Percentiles rank a stretch among this genome's conserved stretches.
phyloP scores from a whole-genome alignment of 164 flowering plant species.

The Berberis thunbergii region DNA sequence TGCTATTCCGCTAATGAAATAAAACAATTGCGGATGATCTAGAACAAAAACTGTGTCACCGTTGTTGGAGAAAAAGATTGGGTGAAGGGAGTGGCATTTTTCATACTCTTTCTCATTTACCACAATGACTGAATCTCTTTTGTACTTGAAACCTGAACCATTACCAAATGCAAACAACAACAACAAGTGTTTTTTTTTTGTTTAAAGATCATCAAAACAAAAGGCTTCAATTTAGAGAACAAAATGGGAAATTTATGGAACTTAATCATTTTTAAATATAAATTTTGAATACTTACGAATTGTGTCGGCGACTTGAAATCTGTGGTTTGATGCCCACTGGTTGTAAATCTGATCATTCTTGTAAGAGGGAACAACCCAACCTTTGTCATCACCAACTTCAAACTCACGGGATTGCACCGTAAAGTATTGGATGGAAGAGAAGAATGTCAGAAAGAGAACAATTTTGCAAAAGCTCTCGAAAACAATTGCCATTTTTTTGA shows the following conservation, averaged over 20 bases:
- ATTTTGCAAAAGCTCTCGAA: constrained; percentile 7
- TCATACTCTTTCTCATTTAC: constrained; percentile 45
- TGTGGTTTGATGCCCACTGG: constrained; percentile 54
- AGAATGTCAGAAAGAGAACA: constrained; percentile 11
- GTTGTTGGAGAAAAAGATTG: constrained; percentile 46
- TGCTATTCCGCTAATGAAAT: constrained; percentile 62
- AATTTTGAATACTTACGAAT: constrained; percentile 37
- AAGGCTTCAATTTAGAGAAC: background rate
- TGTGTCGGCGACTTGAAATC: constrained; percentile 53
- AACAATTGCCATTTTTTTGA: too few species aligned
- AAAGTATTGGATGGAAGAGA: constrained; percentile 13
- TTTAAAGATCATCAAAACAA: background rate
- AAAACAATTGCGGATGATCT: constrained; percentile 35
- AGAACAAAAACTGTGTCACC: constrained; percentile 44
- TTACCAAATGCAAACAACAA: background rate
- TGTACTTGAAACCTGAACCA: constrained; percentile 48
- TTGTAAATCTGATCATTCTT: constrained; percentile 31
- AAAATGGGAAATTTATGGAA: background rate
- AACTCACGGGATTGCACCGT: constrained; percentile 23
- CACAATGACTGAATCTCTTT: constrained; percentile 60
- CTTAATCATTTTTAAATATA: too few species aligned
- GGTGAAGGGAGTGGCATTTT: constrained; percentile 43
- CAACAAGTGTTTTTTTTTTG: background rate
- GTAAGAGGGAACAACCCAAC: constrained; percentile 47
- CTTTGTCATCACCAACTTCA: constrained; percentile 41